Conservation (phyloP, 2,329 filamentous ascomycete species). For the Lasiodiplodia hormozganensis region DNA sequence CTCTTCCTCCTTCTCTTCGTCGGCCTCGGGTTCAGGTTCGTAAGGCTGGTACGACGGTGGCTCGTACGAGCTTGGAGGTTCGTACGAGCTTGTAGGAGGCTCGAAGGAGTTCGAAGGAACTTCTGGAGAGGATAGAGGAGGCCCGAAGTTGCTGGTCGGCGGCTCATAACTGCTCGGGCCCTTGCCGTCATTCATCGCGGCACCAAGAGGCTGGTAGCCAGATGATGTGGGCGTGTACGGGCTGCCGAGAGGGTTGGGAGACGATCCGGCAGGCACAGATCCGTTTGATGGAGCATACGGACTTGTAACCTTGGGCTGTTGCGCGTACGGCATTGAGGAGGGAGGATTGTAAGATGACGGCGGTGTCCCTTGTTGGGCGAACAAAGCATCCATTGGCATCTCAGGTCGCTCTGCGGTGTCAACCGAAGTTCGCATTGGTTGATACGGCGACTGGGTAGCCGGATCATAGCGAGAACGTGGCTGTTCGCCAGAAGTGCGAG, state of each 20-base stretch:
- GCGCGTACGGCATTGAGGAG: not conserved
- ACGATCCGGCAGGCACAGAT: not conserved
- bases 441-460: conserved; percentile 15
- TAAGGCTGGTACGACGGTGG: conserved; percentile 63
- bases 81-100: conserved; percentile 54
- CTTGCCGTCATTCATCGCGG: conserved; percentile 30
- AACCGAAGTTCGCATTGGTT: conserved; percentile 40
- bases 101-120: conserved; percentile 37
- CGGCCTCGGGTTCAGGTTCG: conserved; percentile 58
- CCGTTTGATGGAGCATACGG: conserved; percentile 15
- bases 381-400: conserved; percentile 26
- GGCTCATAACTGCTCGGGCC: conserved; percentile 39
- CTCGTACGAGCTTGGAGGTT: conserved; percentile 66
- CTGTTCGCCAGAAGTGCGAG: conserved; percentile 60
- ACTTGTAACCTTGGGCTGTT: conserved; percentile 10
- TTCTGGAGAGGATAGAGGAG: conserved; percentile 35
- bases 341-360: conserved; percentile 28
- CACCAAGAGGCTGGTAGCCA: conserved; percentile 34
- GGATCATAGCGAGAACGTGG: conserved; percentile 56
- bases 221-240: conserved; percentile 27
- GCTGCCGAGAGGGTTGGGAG: conserved; percentile 28
- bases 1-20: conserved; percentile 57
- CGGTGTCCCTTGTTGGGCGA: conserved; percentile 40
- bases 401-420: conserved; percentile 43
- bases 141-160: conserved; percentile 30